phyloP scores from a whole-genome alignment of 169 alveolate species.

The Plasmodium billcollinsi region DNA sequence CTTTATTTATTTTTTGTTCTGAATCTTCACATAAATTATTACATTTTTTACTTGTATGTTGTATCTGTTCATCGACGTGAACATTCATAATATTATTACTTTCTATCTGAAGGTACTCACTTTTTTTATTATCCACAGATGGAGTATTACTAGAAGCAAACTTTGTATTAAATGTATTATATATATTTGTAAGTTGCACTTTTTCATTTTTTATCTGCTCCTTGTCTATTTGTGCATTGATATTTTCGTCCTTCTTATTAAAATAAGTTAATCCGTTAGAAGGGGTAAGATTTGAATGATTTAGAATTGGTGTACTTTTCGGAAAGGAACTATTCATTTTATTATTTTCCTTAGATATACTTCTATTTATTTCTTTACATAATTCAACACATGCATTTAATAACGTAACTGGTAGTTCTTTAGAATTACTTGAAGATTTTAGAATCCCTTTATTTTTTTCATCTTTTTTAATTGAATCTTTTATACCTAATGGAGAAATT shows the following conservation, averaged over 20 bases:
- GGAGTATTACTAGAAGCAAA: not conserved
- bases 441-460: slow-evolving; percentile 38
- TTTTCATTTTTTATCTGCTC: not conserved
- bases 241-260: not conserved
- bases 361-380: slow-evolving; percentile 61
- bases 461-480: slow-evolving; percentile 67
- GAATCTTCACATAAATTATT: not conserved
- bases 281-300: not conserved
- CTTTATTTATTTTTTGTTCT: too few species aligned
- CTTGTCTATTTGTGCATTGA: not conserved
- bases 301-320: not conserved
- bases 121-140: not conserved
- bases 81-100: not conserved
- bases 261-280: not conserved
- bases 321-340: not conserved
- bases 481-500: slow-evolving; percentile 68
- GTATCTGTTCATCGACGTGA: not conserved
- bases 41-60: not conserved
- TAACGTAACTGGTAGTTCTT: slow-evolving; percentile 69
- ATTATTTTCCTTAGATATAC: slow-evolving; percentile 23
- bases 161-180: slow-evolving; percentile 7
- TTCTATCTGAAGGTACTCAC: not conserved
- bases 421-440: slow-evolving; percentile 14
- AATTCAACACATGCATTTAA: slow-evolving; percentile 72
- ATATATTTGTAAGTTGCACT: not conserved